These are phyloP conservation scores for Bjerkandera adusta DNA, from an alignment of 1,284 basidiomycete genomes.

Conservation along the genomic window DNA sequence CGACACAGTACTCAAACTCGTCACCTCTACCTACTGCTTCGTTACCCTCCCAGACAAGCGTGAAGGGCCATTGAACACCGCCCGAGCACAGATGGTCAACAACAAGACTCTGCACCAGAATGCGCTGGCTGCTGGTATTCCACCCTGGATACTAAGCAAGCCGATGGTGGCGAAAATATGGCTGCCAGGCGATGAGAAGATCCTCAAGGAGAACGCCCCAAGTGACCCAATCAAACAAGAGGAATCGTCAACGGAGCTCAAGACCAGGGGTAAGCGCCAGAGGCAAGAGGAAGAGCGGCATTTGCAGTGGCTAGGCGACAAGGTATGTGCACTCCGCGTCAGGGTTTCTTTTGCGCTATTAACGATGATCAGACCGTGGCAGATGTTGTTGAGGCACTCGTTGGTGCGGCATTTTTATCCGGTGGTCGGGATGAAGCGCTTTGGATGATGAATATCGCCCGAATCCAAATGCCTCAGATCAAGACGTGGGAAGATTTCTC, in stretches of 20 bases:
- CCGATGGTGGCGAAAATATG: slow-evolving; percentile 66
- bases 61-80: slow-evolving; percentile 63
- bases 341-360: slow-evolving; percentile 7
- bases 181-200: slow-evolving; percentile 35
- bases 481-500: slow-evolving; percentile 71
- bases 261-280: slow-evolving; percentile 35
- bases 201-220: not conserved
- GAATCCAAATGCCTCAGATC: slow-evolving; percentile 57
- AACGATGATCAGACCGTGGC: slow-evolving; percentile 57
- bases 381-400: slow-evolving; percentile 78
- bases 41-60: slow-evolving; percentile 58
- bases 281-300: slow-evolving; percentile 44
- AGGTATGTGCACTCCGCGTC: slow-evolving; percentile 44
- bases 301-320: slow-evolving; percentile 70
- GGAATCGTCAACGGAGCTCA: slow-evolving; percentile 4
- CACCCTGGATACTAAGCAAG: slow-evolving; percentile 69
- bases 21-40: slow-evolving; percentile 72
- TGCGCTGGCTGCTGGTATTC: slow-evolving; percentile 56
- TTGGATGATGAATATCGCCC: slow-evolving; percentile 57
- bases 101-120: slow-evolving; percentile 62
- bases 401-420: slow-evolving; percentile 75
- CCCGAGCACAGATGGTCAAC: slow-evolving; percentile 67
- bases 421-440: slow-evolving; percentile 66
- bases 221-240: slow-evolving; percentile 14
- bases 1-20: slow-evolving; percentile 78